phyloP scores from a whole-genome alignment of 805 yeast genomes.

The Huiozyma sinensis region DNA sequence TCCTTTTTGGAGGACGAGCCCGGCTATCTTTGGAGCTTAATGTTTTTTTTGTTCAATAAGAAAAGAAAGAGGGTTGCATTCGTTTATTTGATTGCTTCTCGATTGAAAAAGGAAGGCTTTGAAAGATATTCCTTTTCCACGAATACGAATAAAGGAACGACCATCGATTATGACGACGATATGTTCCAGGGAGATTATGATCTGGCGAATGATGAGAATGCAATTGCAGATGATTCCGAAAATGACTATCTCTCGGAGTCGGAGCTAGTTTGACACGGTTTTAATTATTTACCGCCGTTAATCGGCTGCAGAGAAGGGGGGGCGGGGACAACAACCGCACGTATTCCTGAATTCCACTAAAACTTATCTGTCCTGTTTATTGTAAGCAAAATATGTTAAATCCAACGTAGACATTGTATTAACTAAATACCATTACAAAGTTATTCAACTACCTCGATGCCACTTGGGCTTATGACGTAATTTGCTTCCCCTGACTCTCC shows the following conservation, averaged over 20 bases:
- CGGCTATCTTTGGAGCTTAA: conserved; percentile 39
- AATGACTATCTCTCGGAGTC: conserved; percentile 9
- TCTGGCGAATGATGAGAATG: conserved; percentile 32
- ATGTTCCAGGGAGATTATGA: conserved; percentile 38
- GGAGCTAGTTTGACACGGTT: neutral
- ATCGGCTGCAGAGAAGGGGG: too few relatives aligned
- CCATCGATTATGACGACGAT: conserved; percentile 31
- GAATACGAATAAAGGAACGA: conserved; percentile 20
- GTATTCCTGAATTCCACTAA: neutral
- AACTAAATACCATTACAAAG: neutral
- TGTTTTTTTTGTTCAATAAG: conserved; percentile 89
- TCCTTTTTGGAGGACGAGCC: conserved; percentile 31
- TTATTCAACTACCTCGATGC: conserved; percentile 14
- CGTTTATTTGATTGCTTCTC: conserved; percentile 54
- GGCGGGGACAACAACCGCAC: too few relatives aligned
- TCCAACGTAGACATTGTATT: neutral
- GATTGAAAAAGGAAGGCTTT: conserved; percentile 29
- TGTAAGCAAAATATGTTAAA: neutral
- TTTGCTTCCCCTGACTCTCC: conserved; percentile 14
- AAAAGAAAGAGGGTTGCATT: conserved; percentile 86
- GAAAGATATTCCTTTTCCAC: conserved; percentile 25
- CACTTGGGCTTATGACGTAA: conserved; percentile 18
- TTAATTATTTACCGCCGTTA: too few relatives aligned
- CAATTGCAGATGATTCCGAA: conserved; percentile 30
- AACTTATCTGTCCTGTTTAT: neutral